Evolutionary conservation across 371 early-diverging fungal species (phyloP).

Genomic region (Massospora cicadina): DNA sequence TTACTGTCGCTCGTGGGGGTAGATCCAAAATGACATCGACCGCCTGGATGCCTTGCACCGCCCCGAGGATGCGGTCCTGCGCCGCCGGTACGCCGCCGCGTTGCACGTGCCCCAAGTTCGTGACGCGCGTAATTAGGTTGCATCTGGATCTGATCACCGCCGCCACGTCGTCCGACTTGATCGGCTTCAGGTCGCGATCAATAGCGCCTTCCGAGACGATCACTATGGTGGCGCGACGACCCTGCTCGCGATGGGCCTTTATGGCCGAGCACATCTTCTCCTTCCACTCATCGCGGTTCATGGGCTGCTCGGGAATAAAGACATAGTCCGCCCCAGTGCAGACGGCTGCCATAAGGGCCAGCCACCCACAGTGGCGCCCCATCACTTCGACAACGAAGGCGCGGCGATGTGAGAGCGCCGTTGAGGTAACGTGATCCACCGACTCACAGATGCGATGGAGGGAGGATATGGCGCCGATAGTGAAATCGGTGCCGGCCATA

Average conservation of each 20-base stretch:
- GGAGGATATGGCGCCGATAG: conserved; percentile 93
- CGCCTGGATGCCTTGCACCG: conserved; percentile 88
- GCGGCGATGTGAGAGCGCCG: conserved; percentile 92
- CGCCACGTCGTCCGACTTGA: conserved; percentile 71
- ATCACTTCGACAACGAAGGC: conserved; percentile 99
- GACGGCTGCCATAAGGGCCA: conserved; percentile 94
- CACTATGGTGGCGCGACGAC: conserved; percentile 82
- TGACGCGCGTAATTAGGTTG: conserved; percentile 85
- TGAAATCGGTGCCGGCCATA: conserved; percentile 91
- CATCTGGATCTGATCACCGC: conserved; percentile 58
- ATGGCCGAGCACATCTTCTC: conserved; percentile 57
- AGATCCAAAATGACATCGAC: conserved; percentile 86
- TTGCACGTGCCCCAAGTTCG: conserved; percentile 96
- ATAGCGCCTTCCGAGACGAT: conserved; percentile 97
- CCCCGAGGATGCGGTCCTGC: conserved; percentile 84
- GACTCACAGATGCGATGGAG: conserved; percentile 95
- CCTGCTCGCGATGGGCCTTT: conserved; percentile 46
- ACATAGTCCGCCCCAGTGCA: conserved; percentile 93
- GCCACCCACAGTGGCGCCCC: conserved; percentile 99
- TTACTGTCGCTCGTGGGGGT: conserved; percentile 71
- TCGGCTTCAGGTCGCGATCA: conserved; percentile 75
- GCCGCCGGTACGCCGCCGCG: conserved; percentile 94
- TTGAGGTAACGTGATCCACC: conserved; percentile 86
- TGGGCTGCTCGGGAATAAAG: conserved; percentile 94
- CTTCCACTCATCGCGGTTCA: conserved; percentile 73